Base-by-base conservation (phyloP, 352 stramenopile species). In the Pythium vanterpoolii region DNA sequence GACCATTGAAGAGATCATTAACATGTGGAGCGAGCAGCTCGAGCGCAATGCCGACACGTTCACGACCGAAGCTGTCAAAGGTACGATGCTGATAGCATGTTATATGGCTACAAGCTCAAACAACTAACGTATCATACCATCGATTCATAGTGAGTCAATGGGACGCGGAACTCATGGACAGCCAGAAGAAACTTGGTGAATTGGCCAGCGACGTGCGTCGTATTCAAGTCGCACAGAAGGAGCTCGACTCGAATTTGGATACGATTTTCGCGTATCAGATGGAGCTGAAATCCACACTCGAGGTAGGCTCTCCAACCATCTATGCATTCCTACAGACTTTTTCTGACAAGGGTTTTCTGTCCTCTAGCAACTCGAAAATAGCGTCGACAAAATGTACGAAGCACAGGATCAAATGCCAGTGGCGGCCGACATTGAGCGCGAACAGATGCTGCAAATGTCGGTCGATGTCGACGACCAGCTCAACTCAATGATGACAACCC, bases 371-470 rank as follows among this genome's bases (percentile, higher is more conserved):
- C 60, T 95, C 49, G 86, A 95, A 62, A 87, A 90, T 59, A 92
- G 83, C 49, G 83, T 95, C 13, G 86, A 95, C 79, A 95, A 95
- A 53, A 91, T 95, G 82, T 95, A 92, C 61, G 86, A 95, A 60
- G 67, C 77, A 28, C 83, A 95, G 60, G 77, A 90, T 30, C 86
- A 93, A 51, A 92, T 93, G 76, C 86, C 86, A 14, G 73, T 93
- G 2, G 79, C 86, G 8, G 86, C 86, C 0, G 86, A 95, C 52
- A 92, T 93, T 60, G 83, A 95, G 60, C 83, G 86, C 53, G 86
- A 95, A 65, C 81, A 93, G 60, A 91, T 83, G 44, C 68, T 95
- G 45, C 86, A 95, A 69, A 74, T 93, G 42, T 92, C 86, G 9
- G 82, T 95, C 23, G 86, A 95, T 59, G 73, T 95, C 18, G 86